Base-by-base conservation (phyloP, 192 early-diverging fungal species). In the Rhizophlyctis rosea region DNA sequence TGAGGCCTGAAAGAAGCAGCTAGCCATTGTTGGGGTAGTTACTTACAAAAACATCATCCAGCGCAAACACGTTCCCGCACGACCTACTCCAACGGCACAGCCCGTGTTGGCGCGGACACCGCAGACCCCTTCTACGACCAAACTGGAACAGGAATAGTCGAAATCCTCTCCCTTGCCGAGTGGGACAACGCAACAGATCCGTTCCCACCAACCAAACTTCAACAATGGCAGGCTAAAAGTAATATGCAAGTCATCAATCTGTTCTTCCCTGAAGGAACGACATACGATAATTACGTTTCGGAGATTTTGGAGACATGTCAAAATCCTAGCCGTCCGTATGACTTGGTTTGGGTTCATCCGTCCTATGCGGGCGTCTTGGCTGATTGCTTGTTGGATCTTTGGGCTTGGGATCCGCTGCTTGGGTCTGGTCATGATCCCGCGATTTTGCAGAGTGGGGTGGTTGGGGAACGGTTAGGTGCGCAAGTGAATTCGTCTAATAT, bases 361-460 rank as follows among this genome's bases (percentile, higher is more conserved):
- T 47, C 51, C 27, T 35, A 58, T 27, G 51, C 67, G 27, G 76
- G 76, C n/a, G 31, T 47, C 14, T 47, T 78, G 63, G 52, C 54
- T 1, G 69, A 78, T 31, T 78, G 76, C 56, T 64, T 78, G 50
- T 27, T 69, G 52, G 72, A 78, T 57, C 34, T 78, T 35, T 49
- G 60, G 49, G 53, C 34, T n/a, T 78, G 72, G 72, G 65, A 72
- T 57, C 32, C 57, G 39, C 49, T 49, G n/a, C 57, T 65, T 28
- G 61, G 32, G 27, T 36, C 27, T 3, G 72, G 64, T 47, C 73
- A 75, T 65, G 54, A 29, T 0, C 34, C 47, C 9, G 54, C 47
- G 1, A 52, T 75, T 13, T 33, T 62, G 23, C n/a, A 50, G 34
- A 70, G 67, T 21, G 69, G 60, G 28, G 49, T 56, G 7, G 70